Percentiles rank a stretch among this genome's conserved stretches.
Conservation (phyloP, 495 filamentous ascomycete genomes). For the Neurospora sp. region DNA sequence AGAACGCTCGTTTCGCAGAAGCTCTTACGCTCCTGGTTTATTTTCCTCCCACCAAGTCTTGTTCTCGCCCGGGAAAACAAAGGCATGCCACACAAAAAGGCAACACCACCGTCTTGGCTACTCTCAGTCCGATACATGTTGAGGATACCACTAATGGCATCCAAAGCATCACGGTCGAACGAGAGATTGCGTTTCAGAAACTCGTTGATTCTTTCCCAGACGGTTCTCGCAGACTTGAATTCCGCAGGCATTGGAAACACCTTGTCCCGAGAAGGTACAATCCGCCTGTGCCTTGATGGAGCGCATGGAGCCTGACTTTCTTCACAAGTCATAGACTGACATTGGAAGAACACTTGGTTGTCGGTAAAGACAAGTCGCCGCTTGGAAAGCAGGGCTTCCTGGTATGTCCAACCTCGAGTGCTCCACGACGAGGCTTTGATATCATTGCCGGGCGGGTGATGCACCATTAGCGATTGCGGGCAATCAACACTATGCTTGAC, state of each 20-base stretch:
- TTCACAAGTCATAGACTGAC: not conserved
- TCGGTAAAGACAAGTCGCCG: conserved; percentile 1
- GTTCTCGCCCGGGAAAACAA: no score
- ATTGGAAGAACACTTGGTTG: not conserved
- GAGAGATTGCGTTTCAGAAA: not conserved
- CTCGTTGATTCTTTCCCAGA: not conserved
- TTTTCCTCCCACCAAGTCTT: no score
- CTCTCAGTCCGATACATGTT: not conserved
- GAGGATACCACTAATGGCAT: conserved; percentile 1
- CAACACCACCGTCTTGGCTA: not conserved
- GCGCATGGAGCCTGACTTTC: no score
- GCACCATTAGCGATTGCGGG: no score
- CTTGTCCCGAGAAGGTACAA: no score
- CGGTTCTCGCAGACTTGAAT: no score
- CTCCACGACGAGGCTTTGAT: not conserved
- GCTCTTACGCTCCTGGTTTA: no score
- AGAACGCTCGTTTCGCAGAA: not conserved
- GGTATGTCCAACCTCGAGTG: conserved; percentile 3
- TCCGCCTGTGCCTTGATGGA: no score
- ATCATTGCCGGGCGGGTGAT: not conserved
- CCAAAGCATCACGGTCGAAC: not conserved
- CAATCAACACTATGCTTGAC: no score
- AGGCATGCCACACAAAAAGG: not conserved
- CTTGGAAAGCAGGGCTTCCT: not conserved
- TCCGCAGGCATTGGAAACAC: no score